These are phyloP conservation scores for Carpinus viminea DNA, from an alignment of 306 rosid species.

Conservation along the genomic window DNA sequence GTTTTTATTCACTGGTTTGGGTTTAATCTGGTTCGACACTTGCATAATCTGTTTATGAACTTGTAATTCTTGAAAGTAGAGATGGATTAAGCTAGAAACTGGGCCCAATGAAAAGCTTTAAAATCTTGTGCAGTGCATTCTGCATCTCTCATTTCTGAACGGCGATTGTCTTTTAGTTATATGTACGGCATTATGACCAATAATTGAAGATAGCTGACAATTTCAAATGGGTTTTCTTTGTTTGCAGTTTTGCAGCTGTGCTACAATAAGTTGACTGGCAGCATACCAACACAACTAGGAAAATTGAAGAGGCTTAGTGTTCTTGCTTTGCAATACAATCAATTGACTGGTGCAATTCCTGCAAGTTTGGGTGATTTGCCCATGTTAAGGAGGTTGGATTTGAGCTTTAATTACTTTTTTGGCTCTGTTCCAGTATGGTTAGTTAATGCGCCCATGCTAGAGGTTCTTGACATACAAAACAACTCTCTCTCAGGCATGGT, in stretches of 20 bases:
- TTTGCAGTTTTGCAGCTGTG: constrained; percentile 86
- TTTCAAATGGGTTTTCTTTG: constrained; percentile 11
- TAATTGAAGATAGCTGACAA: neutral
- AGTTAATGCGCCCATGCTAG: constrained; percentile 56
- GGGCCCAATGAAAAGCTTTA: neutral
- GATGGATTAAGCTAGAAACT: constrained; percentile 6
- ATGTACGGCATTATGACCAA: neutral
- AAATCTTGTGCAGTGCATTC: neutral
- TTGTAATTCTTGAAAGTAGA: no score
- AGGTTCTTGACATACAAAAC: constrained; percentile 63
- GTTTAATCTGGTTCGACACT: neutral
- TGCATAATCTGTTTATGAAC: neutral
- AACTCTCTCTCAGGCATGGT: constrained; percentile 76
- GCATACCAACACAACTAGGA: constrained; percentile 70
- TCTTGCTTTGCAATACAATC: constrained; percentile 78
- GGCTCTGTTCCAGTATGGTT: constrained; percentile 77
- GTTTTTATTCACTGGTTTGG: neutral
- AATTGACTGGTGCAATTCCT: constrained; percentile 75
- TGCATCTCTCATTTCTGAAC: neutral
- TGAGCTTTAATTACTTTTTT: constrained; percentile 71
- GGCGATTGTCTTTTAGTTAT: neutral
- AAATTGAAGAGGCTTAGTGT: constrained; percentile 52
- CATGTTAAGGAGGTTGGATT: constrained; percentile 59
- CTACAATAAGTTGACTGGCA: constrained; percentile 71
- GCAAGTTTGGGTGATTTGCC: constrained; percentile 76